A percentile compares a stretch with the other conserved stretches of the same genome.
These are phyloP conservation scores for Raffaelea ambrosiae DNA, from an alignment of 2,329 filamentous ascomycete species.

Conservation along the genomic window DNA sequence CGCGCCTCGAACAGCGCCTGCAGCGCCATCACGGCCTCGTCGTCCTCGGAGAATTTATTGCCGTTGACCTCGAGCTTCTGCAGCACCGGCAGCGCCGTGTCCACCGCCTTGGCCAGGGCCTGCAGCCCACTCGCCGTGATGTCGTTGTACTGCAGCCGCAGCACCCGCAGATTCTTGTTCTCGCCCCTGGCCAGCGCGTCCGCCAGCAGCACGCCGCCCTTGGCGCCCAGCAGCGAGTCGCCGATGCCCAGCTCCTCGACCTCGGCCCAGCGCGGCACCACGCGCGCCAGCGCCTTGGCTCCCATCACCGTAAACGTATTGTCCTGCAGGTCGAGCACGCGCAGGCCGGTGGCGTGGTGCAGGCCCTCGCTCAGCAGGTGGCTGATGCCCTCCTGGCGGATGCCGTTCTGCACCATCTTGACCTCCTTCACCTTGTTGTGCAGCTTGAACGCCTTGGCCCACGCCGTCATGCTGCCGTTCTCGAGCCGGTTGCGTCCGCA, in stretches of 20 bases:
- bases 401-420: slow-evolving; percentile 98
- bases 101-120: slow-evolving; percentile 59
- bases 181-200: slow-evolving; percentile 64
- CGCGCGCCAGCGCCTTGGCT: slow-evolving; percentile 67
- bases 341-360: slow-evolving; percentile 57
- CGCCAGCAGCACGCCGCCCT: slow-evolving; percentile 67
- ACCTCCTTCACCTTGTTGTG: slow-evolving; percentile 76
- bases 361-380: slow-evolving; percentile 73
- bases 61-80: slow-evolving; percentile 90
- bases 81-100: slow-evolving; percentile 61
- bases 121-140: slow-evolving; percentile 71
- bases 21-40: slow-evolving; percentile 60
- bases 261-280: slow-evolving; percentile 64
- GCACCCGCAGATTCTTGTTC: slow-evolving; percentile 69
- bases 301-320: slow-evolving; percentile 89
- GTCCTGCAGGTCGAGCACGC: slow-evolving; percentile 85
- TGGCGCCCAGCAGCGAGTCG: slow-evolving; percentile 74
- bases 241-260: slow-evolving; percentile 80
- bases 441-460: slow-evolving; percentile 79
- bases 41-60: slow-evolving; percentile 87
- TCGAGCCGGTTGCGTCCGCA: slow-evolving; percentile 94
- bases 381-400: slow-evolving; percentile 85
- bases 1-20: slow-evolving; percentile 65
- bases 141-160: slow-evolving; percentile 90
- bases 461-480: slow-evolving; percentile 89